Base-by-base conservation (phyloP, 2,329 filamentous ascomycete species). In the Phyllosticta citribraziliensis region DNA sequence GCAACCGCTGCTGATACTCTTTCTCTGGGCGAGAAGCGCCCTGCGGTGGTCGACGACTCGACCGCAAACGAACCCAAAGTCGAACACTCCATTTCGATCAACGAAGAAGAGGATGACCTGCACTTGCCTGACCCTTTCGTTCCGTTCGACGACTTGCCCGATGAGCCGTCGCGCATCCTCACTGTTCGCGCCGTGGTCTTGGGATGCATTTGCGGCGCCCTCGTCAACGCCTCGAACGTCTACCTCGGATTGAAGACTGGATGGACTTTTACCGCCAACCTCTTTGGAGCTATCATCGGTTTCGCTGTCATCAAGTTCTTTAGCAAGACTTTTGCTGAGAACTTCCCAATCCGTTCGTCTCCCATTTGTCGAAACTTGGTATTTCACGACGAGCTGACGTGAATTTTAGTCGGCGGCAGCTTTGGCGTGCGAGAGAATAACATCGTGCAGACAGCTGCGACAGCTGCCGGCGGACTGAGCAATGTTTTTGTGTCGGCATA, bases 351-450 rank as follows among this genome's bases (percentile, higher is more conserved):
- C 22, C 22, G 22, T 22, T 22, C 3, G 22, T 22, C 22, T 22
- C 22, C 22, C 22, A 22, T 3, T 22, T 22, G 22, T 2, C 22
- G 22, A 22, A 22, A 22, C 22, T 22, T 3, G 22, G 22, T 22
- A 22, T 22, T 22, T 22, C 22, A 22, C 22, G 22, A 22, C 2
- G 3, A 3, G 22, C 22, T 22, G 22, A 22, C 22, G 22, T 22
- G 22, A 22, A 22, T 3, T 22, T 22, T 22, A 22, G 22, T 22
- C 22, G 82, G 82, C 22, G 79, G 78, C 2, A 70, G 70, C 30
- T 84, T 85, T 63, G 83, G 83, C 1, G 83, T 83, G 10, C 81
- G 83, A 66, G 83, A 85, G 69, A 85, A 85, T 74, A 83, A 80
- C 66, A 84, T 85, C 66, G 75, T 84, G 60, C 83, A 85, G 68